Percentiles rank a stretch among this genome's conserved stretches.
These are phyloP conservation scores for Peronospora tabacina DNA, from an alignment of 352 stramenopile genomes.

Conservation along the genomic window DNA sequence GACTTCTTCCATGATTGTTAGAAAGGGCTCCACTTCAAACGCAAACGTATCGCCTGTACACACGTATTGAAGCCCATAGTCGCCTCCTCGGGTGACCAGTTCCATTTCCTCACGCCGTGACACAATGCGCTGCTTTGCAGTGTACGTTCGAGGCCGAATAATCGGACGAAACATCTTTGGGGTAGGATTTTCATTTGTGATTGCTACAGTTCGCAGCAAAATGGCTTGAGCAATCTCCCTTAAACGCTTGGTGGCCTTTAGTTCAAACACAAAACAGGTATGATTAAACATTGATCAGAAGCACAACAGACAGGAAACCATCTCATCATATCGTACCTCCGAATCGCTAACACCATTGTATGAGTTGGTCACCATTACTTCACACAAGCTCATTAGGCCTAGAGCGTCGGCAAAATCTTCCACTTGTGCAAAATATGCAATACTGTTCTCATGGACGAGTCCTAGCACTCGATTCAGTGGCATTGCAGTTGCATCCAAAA, in stretches of 20 bases:
- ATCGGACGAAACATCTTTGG: constrained; percentile 72
- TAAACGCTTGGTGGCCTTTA: constrained; percentile 49
- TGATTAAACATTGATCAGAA: constrained; percentile 1
- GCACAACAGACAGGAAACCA: neutral
- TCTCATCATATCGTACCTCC: constrained; percentile 29
- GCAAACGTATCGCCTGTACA: constrained; percentile 55
- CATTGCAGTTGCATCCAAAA: constrained; percentile 51
- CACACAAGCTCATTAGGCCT: constrained; percentile 61
- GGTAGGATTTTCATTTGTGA: constrained; percentile 63
- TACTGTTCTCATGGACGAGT: constrained; percentile 68
- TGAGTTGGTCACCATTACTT: constrained; percentile 45
- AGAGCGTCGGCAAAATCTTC: constrained; percentile 57
- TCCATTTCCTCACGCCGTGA: constrained; percentile 38
- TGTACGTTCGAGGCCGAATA: constrained; percentile 41
- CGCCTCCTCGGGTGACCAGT: constrained; percentile 10
- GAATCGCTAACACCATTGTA: constrained; percentile 44
- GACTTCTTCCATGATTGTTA: constrained; percentile 35
- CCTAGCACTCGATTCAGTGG: constrained; percentile 49
- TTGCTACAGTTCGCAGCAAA: constrained; percentile 50
- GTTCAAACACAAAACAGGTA: neutral
- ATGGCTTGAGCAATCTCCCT: constrained; percentile 47
- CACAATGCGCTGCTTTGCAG: constrained; percentile 38
- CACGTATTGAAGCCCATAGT: constrained; percentile 21
- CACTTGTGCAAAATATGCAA: constrained; percentile 64
- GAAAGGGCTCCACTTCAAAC: constrained; percentile 64